Evolutionary conservation across 371 early-diverging fungal species (phyloP).

Genomic region (Mucor mucedo): DNA sequence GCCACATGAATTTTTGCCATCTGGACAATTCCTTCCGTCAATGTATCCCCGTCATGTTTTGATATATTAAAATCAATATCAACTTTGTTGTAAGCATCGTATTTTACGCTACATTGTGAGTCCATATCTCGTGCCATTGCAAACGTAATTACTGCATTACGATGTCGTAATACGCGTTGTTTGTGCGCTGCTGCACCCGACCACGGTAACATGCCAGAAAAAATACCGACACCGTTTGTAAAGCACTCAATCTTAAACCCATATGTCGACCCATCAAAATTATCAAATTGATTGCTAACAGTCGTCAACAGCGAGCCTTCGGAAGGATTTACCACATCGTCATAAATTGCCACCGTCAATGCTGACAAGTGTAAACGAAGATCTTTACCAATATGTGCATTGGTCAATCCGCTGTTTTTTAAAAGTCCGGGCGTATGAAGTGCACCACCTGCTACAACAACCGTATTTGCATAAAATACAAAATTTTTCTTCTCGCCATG

Average conservation of each 20-base stretch:
- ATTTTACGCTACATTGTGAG: constrained; percentile 44
- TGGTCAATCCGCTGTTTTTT: constrained; percentile 63
- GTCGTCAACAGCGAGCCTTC: no score
- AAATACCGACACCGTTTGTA: constrained; percentile 4
- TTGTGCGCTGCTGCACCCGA: constrained; percentile 37
- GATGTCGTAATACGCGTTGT: constrained; percentile 9
- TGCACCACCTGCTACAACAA: constrained; percentile 69
- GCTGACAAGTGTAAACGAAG: no score
- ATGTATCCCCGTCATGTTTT: constrained; percentile 62
- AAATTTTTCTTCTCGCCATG: constrained; percentile 1
- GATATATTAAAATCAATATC: constrained; percentile 65
- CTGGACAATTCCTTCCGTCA: constrained; percentile 67
- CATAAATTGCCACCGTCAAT: no score
- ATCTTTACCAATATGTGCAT: constrained; percentile 62
- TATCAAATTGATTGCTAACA: no score
- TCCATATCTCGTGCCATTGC: constrained; percentile 22
- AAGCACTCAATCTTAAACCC: constrained; percentile 21
- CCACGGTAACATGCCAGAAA: constrained; percentile 45
- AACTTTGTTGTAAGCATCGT: constrained; percentile 52
- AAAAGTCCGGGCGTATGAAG: constrained; percentile 69
- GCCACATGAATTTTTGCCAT: constrained; percentile 61
- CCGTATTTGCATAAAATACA: constrained; percentile 42
- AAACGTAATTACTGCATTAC: constrained; percentile 13
- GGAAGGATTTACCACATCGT: no score
- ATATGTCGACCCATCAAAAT: constrained; percentile 33